These are phyloP conservation scores for Hippophae rhamnoides DNA, from an alignment of 306 rosid genomes.

Conservation along the genomic window DNA sequence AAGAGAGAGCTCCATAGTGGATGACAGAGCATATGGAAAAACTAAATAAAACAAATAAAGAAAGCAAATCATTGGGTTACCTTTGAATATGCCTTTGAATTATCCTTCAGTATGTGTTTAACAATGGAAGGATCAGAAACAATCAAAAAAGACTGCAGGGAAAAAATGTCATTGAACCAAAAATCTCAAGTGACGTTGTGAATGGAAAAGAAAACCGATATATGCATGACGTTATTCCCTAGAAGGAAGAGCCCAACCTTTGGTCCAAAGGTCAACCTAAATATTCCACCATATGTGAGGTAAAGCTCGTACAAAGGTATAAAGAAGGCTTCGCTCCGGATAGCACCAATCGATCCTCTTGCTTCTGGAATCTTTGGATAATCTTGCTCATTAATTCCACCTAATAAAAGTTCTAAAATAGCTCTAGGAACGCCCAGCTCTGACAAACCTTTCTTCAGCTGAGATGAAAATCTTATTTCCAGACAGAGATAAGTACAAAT, in stretches of 20 bases:
- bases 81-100: constrained; percentile 92
- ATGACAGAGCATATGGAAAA: neutral
- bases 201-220: constrained; percentile 3
- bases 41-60: constrained; percentile 1
- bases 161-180: constrained; percentile 9
- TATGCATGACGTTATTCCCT: neutral
- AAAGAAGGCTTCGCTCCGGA: constrained; percentile 81
- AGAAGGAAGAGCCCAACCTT: constrained; percentile 50
- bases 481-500: constrained; percentile 21
- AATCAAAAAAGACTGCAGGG: constrained; percentile 76
- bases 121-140: constrained; percentile 96
- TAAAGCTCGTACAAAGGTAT: constrained; percentile 79
- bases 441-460: constrained; percentile 45
- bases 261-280: constrained; percentile 86
- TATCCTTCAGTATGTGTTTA: constrained; percentile 73
- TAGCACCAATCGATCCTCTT: constrained; percentile 54
- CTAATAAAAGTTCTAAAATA: constrained; percentile 43
- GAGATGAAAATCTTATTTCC: constrained; percentile 45
- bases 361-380: constrained; percentile 75
- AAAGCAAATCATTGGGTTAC: constrained; percentile 29
- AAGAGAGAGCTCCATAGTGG: neutral
- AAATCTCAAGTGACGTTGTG: neutral
- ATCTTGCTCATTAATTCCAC: constrained; percentile 30
- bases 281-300: constrained; percentile 86
- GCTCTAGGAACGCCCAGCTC: constrained; percentile 62